Evolutionary conservation across 2,329 filamentous ascomycete genomes (phyloP).

Genomic region (Chrysoporthe deuterocubensis): DNA sequence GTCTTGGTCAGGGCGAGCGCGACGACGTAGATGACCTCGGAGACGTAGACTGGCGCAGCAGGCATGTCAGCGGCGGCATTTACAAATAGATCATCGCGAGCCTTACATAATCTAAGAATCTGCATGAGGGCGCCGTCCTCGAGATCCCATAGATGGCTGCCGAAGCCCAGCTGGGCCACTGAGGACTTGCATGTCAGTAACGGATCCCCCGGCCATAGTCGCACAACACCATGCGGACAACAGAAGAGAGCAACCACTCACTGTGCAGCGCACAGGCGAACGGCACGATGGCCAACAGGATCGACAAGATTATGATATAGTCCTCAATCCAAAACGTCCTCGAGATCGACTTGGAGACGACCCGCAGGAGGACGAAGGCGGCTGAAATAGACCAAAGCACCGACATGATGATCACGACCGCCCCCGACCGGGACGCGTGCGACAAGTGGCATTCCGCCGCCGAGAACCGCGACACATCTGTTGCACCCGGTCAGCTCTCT

Average conservation of each 20-base stretch:
- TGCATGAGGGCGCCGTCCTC: constrained; percentile 19
- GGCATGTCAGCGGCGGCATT: neutral
- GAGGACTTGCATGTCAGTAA: neutral
- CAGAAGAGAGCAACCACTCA: constrained; percentile 6
- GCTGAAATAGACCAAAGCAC: constrained; percentile 10
- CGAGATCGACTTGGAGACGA: constrained; percentile 15
- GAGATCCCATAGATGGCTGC: constrained; percentile 27
- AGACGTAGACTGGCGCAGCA: constrained; percentile 22
- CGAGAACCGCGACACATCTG: constrained; percentile 14
- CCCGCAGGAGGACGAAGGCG: constrained; percentile 18
- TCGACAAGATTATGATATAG: constrained; percentile 19
- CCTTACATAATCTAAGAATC: constrained; percentile 21
- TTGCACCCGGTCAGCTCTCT: neutral
- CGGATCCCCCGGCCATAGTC: too few species aligned
- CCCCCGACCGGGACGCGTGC: constrained; percentile 17
- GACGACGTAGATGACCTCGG: constrained; percentile 28
- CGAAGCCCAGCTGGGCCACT: constrained; percentile 26
- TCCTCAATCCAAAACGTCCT: constrained; percentile 23
- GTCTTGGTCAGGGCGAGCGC: constrained; percentile 23
- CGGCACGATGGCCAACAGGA: constrained; percentile 11
- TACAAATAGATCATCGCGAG: too few species aligned
- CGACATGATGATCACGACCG: constrained; percentile 18
- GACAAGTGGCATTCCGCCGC: constrained; percentile 16
- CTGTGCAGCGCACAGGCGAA: constrained; percentile 17
- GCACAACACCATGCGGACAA: neutral